phyloP scores from a whole-genome alignment of 306 rosid genomes.

The Rosa rugosa region DNA sequence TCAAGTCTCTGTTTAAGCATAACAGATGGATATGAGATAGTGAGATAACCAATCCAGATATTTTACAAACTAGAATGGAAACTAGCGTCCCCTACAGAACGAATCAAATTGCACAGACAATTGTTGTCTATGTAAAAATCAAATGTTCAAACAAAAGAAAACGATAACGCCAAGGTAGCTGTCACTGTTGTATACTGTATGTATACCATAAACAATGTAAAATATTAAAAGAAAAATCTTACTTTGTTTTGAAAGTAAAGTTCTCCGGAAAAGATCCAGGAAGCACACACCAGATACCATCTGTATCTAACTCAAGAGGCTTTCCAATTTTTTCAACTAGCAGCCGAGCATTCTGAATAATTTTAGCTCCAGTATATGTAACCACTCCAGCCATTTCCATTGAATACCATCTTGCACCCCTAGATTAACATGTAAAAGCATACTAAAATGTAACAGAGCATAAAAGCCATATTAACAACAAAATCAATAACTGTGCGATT shows the following conservation, averaged over 20 bases:
- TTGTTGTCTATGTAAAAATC: background rate
- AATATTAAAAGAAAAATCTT: slow-evolving; percentile 31
- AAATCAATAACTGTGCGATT: slow-evolving; percentile 15
- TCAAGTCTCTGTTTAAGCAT: slow-evolving; percentile 59
- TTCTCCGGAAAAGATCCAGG: slow-evolving; percentile 99
- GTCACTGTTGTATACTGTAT: background rate
- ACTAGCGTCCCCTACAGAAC: slow-evolving; percentile 2
- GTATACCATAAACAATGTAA: slow-evolving; percentile 10
- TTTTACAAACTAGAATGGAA: slow-evolving; percentile 14
- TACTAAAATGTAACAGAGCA: slow-evolving; percentile 16
- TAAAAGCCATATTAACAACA: slow-evolving; percentile 17
- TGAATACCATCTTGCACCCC: slow-evolving; percentile 99
- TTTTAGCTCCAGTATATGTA: slow-evolving; percentile 99
- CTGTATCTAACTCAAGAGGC: slow-evolving; percentile 95
- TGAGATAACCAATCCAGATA: slow-evolving; percentile 21
- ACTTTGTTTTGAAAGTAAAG: slow-evolving; percentile 89
- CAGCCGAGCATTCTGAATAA: slow-evolving; percentile 93
- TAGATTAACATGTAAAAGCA: slow-evolving; percentile 37
- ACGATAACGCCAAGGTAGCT: slow-evolving; percentile 4
- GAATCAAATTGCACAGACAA: background rate
- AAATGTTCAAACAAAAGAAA: background rate
- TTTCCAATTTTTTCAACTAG: slow-evolving; percentile 96
- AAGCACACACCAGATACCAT: slow-evolving; percentile 98
- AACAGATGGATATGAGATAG: slow-evolving; percentile 31
- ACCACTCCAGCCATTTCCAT: slow-evolving; percentile 99